A percentile compares a stretch with the other conserved stretches of the same genome.
phyloP scores from a whole-genome alignment of 1,284 basidiomycete genomes.

The Vanrija pseudolonga region DNA sequence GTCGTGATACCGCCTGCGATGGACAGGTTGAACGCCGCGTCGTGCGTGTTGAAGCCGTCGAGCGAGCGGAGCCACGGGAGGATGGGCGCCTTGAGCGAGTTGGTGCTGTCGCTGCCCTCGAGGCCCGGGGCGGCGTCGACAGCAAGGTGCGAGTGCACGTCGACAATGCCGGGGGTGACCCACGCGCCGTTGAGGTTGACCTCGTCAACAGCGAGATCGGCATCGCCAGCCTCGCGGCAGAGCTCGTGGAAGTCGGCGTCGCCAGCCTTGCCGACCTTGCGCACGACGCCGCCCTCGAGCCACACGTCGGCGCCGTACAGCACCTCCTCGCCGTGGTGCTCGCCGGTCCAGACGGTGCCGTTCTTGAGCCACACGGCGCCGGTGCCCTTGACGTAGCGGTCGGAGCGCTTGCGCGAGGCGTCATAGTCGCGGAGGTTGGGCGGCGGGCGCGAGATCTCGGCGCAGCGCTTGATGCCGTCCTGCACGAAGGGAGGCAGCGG shows the following conservation, averaged over 20 bases:
- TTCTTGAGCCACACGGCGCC: conserved; percentile 68
- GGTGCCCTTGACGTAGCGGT: conserved; percentile 66
- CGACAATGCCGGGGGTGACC: conserved; percentile 59
- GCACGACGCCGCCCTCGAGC: conserved; percentile 52
- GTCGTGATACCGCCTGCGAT: conserved; percentile 55
- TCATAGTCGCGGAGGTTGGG: conserved; percentile 50
- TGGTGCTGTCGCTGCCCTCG: conserved; percentile 51
- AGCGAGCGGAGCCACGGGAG: conserved; percentile 53
- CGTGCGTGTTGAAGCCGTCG: conserved; percentile 56
- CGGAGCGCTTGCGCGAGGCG: conserved; percentile 57
- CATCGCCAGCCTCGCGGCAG: not conserved
- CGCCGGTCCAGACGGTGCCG: conserved; percentile 74
- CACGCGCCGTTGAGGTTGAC: conserved; percentile 51
- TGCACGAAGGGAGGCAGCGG: conserved; percentile 27
- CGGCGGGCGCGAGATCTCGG: conserved; percentile 26
- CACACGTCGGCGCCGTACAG: conserved; percentile 53
- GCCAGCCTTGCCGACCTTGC: conserved; percentile 41
- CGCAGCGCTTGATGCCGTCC: conserved; percentile 42
- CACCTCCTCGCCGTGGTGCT: conserved; percentile 59
- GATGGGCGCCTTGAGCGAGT: conserved; percentile 46
- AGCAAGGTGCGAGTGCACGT: conserved; percentile 76
- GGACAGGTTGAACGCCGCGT: conserved; percentile 49
- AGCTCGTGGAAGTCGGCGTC: conserved; percentile 13
- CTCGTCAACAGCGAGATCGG: conserved; percentile 27
- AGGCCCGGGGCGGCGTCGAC: conserved; percentile 61